A percentile compares a stretch with the other conserved stretches of the same genome.
These are phyloP conservation scores for Paspalum vaginatum DNA, from an alignment of 176 grass and related monocot genomes.

Conservation along the genomic window DNA sequence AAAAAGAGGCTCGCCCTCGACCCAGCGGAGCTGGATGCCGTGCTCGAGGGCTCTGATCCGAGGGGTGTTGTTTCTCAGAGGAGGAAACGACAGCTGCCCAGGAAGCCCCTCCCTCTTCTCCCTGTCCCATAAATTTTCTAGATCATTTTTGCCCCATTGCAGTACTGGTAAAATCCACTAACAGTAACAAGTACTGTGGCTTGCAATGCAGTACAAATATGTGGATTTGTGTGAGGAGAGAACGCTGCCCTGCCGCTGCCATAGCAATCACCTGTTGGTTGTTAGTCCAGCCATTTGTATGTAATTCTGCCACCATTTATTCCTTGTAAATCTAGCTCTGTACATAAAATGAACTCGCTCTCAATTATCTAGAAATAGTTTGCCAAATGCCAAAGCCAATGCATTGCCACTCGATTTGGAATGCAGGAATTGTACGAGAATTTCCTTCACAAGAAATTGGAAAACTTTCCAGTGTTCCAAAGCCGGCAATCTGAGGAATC, in stretches of 20 bases:
- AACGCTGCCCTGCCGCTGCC: conserved; percentile 2
- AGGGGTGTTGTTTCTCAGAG: conserved; percentile 50
- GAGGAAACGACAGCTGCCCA: conserved; percentile 48
- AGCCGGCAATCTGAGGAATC: too few species aligned
- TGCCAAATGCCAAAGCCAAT: not conserved
- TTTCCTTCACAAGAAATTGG: too few species aligned
- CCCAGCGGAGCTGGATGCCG: conserved; percentile 51
- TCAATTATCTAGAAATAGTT: not conserved
- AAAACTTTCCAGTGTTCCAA: too few species aligned
- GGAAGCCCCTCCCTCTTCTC: conserved; percentile 54
- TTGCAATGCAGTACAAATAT: not conserved
- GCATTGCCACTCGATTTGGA: not conserved
- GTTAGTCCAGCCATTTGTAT: conserved; percentile 14
- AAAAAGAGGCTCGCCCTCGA: conserved; percentile 66
- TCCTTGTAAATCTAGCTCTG: conserved; percentile 24
- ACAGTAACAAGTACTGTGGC: conserved; percentile 30
- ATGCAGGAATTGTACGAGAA: too few species aligned
- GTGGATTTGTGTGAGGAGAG: conserved; percentile 22
- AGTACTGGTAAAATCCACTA: conserved; percentile 3
- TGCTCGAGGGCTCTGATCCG: conserved; percentile 55
- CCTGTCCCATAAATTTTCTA: conserved; percentile 33
- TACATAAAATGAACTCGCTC: conserved; percentile 35
- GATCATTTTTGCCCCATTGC: not conserved
- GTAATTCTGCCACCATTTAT: conserved; percentile 30
- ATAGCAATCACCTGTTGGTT: conserved; percentile 31